Evolutionary conservation across 495 filamentous ascomycete species (phyloP).

Genomic region (Podospora fimiseda): DNA sequence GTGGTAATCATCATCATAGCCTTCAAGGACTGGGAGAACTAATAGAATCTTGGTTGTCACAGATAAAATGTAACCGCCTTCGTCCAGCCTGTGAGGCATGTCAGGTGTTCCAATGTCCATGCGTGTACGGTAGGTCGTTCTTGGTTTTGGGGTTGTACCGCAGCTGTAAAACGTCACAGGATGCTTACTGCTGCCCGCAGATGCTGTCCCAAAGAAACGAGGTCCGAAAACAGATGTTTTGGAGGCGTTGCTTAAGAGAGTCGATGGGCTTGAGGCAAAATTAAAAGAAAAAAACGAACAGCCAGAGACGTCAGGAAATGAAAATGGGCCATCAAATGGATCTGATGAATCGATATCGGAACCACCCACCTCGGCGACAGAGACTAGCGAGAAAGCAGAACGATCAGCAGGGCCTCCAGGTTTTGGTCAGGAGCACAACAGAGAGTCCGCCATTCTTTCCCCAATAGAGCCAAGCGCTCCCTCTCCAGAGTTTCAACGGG

Average conservation of each 20-base stretch:
- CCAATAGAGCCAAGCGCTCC: slow-evolving; percentile 27
- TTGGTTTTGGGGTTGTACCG: background rate
- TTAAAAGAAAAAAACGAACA: slow-evolving; percentile 58
- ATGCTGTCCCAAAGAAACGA: slow-evolving; percentile 81
- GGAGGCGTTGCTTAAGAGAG: slow-evolving; percentile 73
- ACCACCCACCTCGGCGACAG: slow-evolving; percentile 6
- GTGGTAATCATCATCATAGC: background rate
- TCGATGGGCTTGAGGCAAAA: slow-evolving; percentile 74
- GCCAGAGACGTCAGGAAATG: slow-evolving; percentile 36
- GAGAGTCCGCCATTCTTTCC: slow-evolving; percentile 14
- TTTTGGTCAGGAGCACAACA: slow-evolving; percentile 3
- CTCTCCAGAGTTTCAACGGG: slow-evolving; percentile 40
- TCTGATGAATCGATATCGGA: slow-evolving; percentile 14
- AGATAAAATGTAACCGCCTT: slow-evolving; percentile 88
- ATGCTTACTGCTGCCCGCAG: slow-evolving; percentile 33
- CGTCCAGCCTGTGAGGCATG: slow-evolving; percentile 82
- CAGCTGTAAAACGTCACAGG: background rate
- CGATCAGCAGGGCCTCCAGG: background rate
- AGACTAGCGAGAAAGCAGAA: background rate
- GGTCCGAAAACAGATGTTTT: slow-evolving; percentile 85
- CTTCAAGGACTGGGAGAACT: background rate
- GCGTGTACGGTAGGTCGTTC: slow-evolving; percentile 66
- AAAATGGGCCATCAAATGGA: slow-evolving; percentile 18
- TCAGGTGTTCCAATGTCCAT: slow-evolving; percentile 81
- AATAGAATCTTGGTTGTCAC: slow-evolving; percentile 7